Evolutionary conservation across 1,284 basidiomycete genomes (phyloP).

Genomic region (Leucoagaricus sp.): DNA sequence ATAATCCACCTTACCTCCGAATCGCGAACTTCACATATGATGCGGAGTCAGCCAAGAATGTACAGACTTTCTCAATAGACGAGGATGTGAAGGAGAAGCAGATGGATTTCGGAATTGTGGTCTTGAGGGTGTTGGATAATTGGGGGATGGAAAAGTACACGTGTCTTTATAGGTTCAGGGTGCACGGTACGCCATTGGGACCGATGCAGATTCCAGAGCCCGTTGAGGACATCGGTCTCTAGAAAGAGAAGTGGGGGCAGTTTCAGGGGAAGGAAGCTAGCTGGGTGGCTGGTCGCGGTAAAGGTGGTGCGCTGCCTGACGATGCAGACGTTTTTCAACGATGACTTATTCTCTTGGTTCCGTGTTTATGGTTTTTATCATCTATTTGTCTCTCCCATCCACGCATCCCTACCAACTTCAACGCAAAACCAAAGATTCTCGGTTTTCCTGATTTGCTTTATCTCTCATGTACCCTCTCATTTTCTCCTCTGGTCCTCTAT

Average conservation of each 20-base stretch:
- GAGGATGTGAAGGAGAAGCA: constrained; percentile 66
- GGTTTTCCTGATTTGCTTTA: background rate
- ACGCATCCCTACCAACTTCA: background rate
- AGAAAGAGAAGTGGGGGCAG: background rate
- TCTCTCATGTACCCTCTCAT: background rate
- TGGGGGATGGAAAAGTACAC: constrained; percentile 86
- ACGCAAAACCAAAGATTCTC: background rate
- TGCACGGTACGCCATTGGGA: constrained; percentile 55
- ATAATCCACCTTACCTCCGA: constrained; percentile 62
- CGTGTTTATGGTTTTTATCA: constrained; percentile 15
- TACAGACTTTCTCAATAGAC: constrained; percentile 86
- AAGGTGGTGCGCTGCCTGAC: background rate
- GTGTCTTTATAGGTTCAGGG: constrained; percentile 88
- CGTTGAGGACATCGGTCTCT: constrained; percentile 22
- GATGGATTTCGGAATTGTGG: constrained; percentile 81
- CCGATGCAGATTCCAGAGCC: constrained; percentile 29
- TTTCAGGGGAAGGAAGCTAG: background rate
- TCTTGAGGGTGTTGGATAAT: constrained; percentile 79
- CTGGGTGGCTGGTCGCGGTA: background rate
- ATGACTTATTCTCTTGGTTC: constrained; percentile 18
- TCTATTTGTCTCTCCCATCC: constrained; percentile 4
- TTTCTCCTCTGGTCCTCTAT: background rate
- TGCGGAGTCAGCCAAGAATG: constrained; percentile 59
- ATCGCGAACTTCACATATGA: constrained; percentile 85
- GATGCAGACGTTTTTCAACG: constrained; percentile 11